Conservation (phyloP, 306 rosid species). For the Corylus heterophylla region DNA sequence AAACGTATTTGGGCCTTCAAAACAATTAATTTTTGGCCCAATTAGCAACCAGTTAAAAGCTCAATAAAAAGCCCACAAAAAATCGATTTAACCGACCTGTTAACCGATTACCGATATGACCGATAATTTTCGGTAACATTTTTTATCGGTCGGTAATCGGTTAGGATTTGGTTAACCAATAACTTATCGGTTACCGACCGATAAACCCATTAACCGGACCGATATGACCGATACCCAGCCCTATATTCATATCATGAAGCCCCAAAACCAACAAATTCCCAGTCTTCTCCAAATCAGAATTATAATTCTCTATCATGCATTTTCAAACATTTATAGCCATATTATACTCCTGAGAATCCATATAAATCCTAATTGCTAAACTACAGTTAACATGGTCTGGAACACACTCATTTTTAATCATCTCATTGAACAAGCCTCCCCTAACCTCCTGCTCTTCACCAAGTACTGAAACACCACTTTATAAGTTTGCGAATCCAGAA, state of each 20-base stretch:
- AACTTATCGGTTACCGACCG: no score
- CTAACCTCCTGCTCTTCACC: constrained; percentile 45
- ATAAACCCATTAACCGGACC: no score
- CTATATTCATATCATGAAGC: constrained; percentile 33
- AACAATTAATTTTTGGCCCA: no score
- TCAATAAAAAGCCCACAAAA: no score
- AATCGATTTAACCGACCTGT: no score
- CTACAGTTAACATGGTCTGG: constrained; percentile 55
- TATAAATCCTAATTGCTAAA: constrained; percentile 45
- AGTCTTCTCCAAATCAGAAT: constrained; percentile 45
- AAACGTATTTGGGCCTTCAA: no score
- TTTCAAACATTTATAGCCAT: constrained; percentile 66
- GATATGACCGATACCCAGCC: no score
- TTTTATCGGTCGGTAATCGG: no score
- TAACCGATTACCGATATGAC: no score
- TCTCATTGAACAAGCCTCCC: constrained; percentile 60
- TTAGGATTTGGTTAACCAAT: no score
- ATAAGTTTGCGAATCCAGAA: constrained; percentile 53
- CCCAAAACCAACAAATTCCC: constrained; percentile 51
- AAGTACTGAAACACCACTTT: constrained; percentile 49
- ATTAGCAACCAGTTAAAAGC: no score
- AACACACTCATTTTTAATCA: constrained; percentile 67
- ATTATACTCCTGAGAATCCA: constrained; percentile 43
- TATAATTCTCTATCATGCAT: constrained; percentile 45
- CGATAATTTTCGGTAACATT: no score